Base-by-base conservation (phyloP, 495 filamentous ascomycete genomes). In the Daldinia caldariorum region DNA sequence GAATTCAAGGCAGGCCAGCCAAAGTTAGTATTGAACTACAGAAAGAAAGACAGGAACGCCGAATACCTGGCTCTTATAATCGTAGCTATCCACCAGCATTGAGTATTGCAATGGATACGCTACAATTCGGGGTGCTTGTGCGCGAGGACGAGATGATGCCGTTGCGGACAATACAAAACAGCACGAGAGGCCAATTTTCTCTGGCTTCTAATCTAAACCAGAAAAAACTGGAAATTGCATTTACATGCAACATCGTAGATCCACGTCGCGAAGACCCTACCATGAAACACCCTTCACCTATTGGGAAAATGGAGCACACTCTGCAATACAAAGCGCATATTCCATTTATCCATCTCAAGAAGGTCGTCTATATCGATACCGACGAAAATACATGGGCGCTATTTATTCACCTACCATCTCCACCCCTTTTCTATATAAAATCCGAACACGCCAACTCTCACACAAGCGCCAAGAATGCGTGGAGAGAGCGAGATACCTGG, bases 401-500 rank as follows among this genome's bases (percentile, higher is more conserved):
- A 4, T 71, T 93, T 10, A 86, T 93, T 13, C 76, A 86, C 0
- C 75, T 95, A 22, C 81, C 86, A 5, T 85, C 83, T 34, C 89
- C 95, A 4, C 90, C 94, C 0, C 67, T 85, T 2, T 89, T 88
- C 70, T 93, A 84, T 58, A 74, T 85, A 63, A 87, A 88, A 65
- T 75, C 84, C 6, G 70, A 78, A 1, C 73, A 88, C 32, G 71
- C 78, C 14, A 68, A 47, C 31, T 80, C 79, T 0, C 83, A 86
- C 58, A 83, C 79, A 13, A 77, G 82, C 18, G 81, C 83, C 18
- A 76, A 74, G 14, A 76, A 75, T 8, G 63, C 75, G 0, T 97
- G 94, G 94, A 82, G 74, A 34, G 88, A 90, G 13, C 79, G 79
- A 22, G 88, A 94, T 68, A 78, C 85, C 8, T 98, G 94, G 94